Percentiles rank a stretch among this genome's conserved stretches.
Evolutionary conservation across 192 early-diverging fungal species (phyloP).

Genomic region (Martensiomyces pterosporus): DNA sequence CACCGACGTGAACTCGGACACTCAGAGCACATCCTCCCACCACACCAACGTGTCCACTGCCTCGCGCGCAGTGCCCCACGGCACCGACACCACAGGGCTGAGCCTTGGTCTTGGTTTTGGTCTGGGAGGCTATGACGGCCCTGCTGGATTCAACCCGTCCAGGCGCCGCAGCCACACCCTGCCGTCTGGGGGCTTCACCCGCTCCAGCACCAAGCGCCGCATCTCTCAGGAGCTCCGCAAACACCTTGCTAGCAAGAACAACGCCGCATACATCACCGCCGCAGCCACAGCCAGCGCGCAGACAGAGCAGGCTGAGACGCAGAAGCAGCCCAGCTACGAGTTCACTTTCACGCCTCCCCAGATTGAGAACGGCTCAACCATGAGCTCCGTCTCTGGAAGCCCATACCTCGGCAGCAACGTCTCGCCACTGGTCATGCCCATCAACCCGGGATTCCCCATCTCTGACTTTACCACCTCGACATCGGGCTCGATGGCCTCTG

Average conservation of each 20-base stretch:
- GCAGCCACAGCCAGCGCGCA: conserved; percentile 2
- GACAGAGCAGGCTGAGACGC: conserved; percentile 1
- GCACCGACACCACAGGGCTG: no score
- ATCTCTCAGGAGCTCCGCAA: conserved; percentile 50
- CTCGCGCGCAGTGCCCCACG: not conserved
- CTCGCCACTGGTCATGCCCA: conserved; percentile 37
- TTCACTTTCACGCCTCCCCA: conserved; percentile 34
- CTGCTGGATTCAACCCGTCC: conserved; percentile 27
- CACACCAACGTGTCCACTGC: not conserved
- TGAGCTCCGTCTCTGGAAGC: conserved; percentile 6
- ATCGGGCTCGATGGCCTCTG: not conserved
- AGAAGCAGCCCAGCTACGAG: conserved; percentile 20
- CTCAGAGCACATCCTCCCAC: not conserved
- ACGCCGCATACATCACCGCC: conserved; percentile 24
- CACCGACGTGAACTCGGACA: conserved; percentile 11
- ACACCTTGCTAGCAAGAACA: conserved; percentile 45
- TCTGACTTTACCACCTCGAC: conserved; percentile 28
- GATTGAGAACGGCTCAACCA: conserved; percentile 7
- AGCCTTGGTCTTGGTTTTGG: conserved; percentile 17
- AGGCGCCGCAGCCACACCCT: conserved; percentile 47
- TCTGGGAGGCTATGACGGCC: conserved; percentile 7
- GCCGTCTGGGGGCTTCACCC: conserved; percentile 31
- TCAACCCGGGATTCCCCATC: conserved; percentile 49
- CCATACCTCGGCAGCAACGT: conserved; percentile 14
- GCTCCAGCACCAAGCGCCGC: conserved; percentile 37